Conservation (phyloP, 2,329 filamentous ascomycete species). For the Celoporthe dispersa region DNA sequence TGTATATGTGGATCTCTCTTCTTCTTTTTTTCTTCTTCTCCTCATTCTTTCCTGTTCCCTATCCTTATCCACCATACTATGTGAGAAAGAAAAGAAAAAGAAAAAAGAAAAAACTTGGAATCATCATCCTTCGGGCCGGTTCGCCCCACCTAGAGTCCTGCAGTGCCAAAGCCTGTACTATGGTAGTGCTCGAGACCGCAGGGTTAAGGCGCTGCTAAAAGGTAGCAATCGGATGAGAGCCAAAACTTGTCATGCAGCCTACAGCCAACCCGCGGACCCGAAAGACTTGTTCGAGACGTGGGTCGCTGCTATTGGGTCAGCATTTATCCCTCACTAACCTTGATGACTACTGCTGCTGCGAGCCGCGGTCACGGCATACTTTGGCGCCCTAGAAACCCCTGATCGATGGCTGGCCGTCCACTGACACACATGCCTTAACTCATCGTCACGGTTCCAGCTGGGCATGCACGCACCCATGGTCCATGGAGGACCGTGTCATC, state of each 20-base stretch:
- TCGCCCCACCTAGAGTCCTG: background rate
- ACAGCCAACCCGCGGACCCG: background rate
- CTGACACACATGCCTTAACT: background rate
- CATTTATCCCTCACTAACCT: background rate
- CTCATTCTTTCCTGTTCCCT: background rate
- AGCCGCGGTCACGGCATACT: background rate
- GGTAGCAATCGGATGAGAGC: background rate
- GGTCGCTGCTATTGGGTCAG: background rate
- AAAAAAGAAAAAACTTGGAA: background rate
- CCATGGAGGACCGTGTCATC: background rate
- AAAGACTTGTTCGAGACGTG: background rate
- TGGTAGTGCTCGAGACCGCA: background rate
- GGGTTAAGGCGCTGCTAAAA: background rate
- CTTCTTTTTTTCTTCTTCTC: background rate
- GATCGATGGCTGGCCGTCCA: background rate
- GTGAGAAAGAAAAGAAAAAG: no score
- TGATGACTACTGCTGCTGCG: background rate
- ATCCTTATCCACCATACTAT: background rate
- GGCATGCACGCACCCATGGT: background rate
- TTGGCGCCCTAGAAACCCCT: background rate
- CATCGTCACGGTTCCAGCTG: background rate
- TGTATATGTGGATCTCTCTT: background rate
- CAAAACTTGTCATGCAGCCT: background rate
- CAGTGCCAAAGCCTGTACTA: background rate
- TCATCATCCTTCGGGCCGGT: background rate